Evolutionary conservation across 352 stramenopile species (phyloP).

Genomic region (Peronospora farinosa): DNA sequence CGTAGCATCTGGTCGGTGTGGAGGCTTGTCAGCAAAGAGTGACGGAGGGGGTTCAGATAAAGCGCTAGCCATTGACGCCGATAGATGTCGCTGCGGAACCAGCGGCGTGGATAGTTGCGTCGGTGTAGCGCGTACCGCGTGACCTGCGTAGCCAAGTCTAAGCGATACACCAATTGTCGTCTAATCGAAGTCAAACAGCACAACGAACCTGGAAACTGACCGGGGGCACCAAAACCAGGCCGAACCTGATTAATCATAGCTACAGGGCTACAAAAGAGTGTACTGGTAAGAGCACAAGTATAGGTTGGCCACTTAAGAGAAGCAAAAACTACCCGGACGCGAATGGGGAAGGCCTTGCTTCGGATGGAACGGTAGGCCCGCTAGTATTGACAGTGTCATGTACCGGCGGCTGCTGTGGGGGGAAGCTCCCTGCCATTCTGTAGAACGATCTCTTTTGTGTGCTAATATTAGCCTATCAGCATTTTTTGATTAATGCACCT

Average conservation of each 20-base stretch:
- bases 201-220: slow-evolving; percentile 23
- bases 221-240: slow-evolving; percentile 16
- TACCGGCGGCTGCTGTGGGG: slow-evolving; percentile 9
- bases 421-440: slow-evolving; percentile 16
- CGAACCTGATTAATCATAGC: slow-evolving; percentile 38
- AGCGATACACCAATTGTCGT: neutral
- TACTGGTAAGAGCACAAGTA: slow-evolving; percentile 2
- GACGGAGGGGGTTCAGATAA: slow-evolving; percentile 11
- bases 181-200: neutral
- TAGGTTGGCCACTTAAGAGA: neutral
- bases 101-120: slow-evolving; percentile 60
- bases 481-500: neutral
- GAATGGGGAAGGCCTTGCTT: slow-evolving; percentile 22
- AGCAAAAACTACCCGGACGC: slow-evolving; percentile 19
- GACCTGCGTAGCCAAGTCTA: slow-evolving; percentile 18
- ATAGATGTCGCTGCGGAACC: slow-evolving; percentile 33
- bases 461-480: neutral
- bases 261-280: slow-evolving; percentile 22
- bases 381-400: slow-evolving; percentile 5
- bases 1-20: slow-evolving; percentile 1
- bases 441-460: neutral
- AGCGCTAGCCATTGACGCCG: slow-evolving; percentile 15
- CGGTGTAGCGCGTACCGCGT: slow-evolving; percentile 35
- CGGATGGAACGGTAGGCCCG: neutral
- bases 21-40: slow-evolving; percentile 9